Evolutionary conservation across 768 basidiomycete species (phyloP).

Genomic region (Lyophyllum semitale): DNA sequence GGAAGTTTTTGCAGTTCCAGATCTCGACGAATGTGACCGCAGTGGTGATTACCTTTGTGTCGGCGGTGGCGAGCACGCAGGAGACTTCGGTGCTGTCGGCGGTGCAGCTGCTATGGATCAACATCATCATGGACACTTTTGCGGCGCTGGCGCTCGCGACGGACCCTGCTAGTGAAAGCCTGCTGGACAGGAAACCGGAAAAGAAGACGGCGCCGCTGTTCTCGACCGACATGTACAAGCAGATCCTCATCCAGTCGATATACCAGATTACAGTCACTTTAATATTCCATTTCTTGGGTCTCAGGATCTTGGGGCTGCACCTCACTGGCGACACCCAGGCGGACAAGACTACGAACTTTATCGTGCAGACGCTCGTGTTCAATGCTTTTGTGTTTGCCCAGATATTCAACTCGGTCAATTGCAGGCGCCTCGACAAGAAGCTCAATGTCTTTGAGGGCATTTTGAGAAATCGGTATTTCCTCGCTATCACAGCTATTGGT

Average conservation of each 20-base stretch:
- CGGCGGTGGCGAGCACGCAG: constrained; percentile 75
- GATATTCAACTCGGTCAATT: constrained; percentile 95
- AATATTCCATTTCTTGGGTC: constrained; percentile 86
- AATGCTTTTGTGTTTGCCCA: constrained; percentile 98
- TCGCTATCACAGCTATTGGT: constrained; percentile 85
- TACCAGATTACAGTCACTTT: constrained; percentile 87
- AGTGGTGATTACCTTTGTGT: constrained; percentile 89
- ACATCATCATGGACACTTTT: constrained; percentile 99
- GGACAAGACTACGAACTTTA: constrained; percentile 37
- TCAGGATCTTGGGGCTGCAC: constrained; percentile 64
- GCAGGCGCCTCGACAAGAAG: constrained; percentile 79
- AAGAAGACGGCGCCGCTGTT: constrained; percentile 88
- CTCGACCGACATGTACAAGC: constrained; percentile 94
- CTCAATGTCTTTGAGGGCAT: constrained; percentile 92
- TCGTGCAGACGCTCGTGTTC: constrained; percentile 89
- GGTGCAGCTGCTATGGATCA: constrained; percentile 97
- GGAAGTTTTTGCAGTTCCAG: constrained; percentile 97
- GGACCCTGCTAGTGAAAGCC: constrained; percentile 81
- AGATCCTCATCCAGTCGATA: constrained; percentile 85
- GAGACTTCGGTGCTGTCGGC: constrained; percentile 91
- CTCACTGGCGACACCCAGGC: constrained; percentile 27
- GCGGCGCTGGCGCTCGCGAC: constrained; percentile 97
- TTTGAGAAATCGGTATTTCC: constrained; percentile 78
- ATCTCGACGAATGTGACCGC: constrained; percentile 94
- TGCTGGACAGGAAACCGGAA: constrained; percentile 91